These are phyloP conservation scores for Trichophyton rubrum DNA, from an alignment of 2,329 filamentous ascomycete genomes.

Conservation along the genomic window DNA sequence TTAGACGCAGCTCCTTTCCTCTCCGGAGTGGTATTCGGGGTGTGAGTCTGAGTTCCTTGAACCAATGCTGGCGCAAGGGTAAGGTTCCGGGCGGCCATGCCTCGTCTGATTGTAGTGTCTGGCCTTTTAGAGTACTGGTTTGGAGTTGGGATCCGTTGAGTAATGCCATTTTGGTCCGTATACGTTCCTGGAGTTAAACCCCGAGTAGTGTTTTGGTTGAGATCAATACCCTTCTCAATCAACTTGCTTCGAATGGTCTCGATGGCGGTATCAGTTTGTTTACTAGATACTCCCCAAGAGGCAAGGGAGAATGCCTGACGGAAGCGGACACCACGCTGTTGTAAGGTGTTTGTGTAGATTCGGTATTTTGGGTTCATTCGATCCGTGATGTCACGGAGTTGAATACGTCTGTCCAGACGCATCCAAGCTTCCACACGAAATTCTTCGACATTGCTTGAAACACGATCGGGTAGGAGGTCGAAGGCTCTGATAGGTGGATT, in stretches of 20 bases:
- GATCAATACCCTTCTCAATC: conserved; percentile 7
- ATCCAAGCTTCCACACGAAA: conserved; percentile 24
- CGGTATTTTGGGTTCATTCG: conserved; percentile 18
- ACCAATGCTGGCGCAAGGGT: not conserved
- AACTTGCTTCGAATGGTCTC: conserved; percentile 5
- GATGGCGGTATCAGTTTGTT: conserved; percentile 13
- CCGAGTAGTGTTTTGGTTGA: conserved; percentile 11
- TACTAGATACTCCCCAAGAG: conserved; percentile 20
- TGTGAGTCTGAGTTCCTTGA: not conserved
- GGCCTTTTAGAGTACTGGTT: not conserved
- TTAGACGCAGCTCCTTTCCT: not conserved
- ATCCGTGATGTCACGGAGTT: conserved; percentile 19
- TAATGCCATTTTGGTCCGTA: conserved; percentile 6
- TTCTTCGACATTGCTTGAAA: conserved; percentile 21
- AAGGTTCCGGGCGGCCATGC: not conserved
- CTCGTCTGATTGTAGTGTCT: not conserved
- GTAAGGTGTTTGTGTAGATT: conserved; percentile 18
- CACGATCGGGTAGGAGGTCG: conserved; percentile 20
- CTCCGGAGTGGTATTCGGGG: not conserved
- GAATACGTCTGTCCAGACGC: conserved; percentile 20
- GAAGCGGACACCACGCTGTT: conserved; percentile 20
- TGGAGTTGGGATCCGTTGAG: conserved; percentile 11
- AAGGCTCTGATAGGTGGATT: conserved; percentile 12
- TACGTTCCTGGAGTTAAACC: conserved; percentile 15
- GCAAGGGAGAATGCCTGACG: conserved; percentile 18